Evolutionary conservation across 495 filamentous ascomycete genomes (phyloP), one percentile per base, ranked within the genome.

Genomic region (Trichocladium uniseriatum): DNA sequence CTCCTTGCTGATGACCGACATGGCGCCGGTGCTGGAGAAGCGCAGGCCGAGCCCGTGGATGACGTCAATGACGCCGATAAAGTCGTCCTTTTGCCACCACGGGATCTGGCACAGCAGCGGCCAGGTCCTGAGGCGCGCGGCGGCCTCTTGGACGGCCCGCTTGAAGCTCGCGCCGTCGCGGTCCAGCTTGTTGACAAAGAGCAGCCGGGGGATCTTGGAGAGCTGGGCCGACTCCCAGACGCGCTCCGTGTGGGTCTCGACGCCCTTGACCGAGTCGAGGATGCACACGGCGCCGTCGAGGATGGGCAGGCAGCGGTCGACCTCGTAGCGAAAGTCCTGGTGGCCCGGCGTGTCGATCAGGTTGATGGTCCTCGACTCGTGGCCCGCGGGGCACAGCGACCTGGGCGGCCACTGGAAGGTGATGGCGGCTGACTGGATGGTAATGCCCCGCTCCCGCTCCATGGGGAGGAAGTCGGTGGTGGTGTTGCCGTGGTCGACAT

Each of bases 261-360:
- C 92, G 1, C 94, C 94, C 49, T 94, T 91, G 36, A 99, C 94
- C 7, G 88, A 89, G 54, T 99, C 94, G 16, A 99, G 77, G 54
- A 99, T 94, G 57, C 90, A 96, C 27, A 99, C 83, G 1, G 90
- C 90, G 8, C 92, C 92, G 63, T 99, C 94, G 0, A 99, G 79
- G 29, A 97, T 86, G 24, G 90, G 87, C 38, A 97, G 68, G 15
- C 91, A 96, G 14, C 94, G 82, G 53, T 96, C 77, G 14, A 99
- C 94, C 64, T 99, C 94, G 55, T 97, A 97, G 2, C 92, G 94
- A 62, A 99, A 99, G 63, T 99, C 94, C 20, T 94, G 91, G 57
- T 99, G 94, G 3, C 94, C 94, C 0, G 94, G 94, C 0, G 94
- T 99, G 65, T 99, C 94, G 39, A 99, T 97, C 2, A 99, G 72